These are phyloP conservation scores for Paramecium tetraurelia DNA, from an alignment of 73 alveolate genomes.

Conservation along the genomic window DNA sequence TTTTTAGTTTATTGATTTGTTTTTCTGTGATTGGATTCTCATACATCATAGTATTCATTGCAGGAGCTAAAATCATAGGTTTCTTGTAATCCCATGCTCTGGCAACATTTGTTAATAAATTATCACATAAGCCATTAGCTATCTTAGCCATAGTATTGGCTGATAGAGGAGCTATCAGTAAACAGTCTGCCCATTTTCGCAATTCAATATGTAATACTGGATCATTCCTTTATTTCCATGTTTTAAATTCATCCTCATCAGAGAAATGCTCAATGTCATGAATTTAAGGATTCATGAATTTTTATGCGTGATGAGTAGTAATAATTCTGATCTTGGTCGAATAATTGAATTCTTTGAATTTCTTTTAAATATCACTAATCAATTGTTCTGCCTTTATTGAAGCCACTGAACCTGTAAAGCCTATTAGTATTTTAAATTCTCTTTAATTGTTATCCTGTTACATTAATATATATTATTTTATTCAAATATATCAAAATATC, in stretches of 20 bases:
- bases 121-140: constrained; percentile 84
- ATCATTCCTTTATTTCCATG: constrained; percentile 79
- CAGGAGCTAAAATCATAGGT: constrained; percentile 82
- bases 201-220: constrained; percentile 86
- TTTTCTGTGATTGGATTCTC: constrained; percentile 68
- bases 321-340: neutral
- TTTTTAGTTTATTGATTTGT: constrained; percentile 49
- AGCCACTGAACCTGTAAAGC: constrained; percentile 68
- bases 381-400: constrained; percentile 67
- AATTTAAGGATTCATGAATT: neutral
- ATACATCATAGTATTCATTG: constrained; percentile 91
- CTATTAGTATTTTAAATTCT: constrained; percentile 12
- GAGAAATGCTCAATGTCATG: neutral
- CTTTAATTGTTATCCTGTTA: neutral
- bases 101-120: constrained; percentile 76
- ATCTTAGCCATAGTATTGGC: constrained; percentile 90
- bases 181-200: constrained; percentile 69
- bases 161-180: constrained; percentile 83
- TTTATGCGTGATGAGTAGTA: neutral
- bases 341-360: neutral
- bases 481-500: constrained; percentile 7
- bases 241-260: constrained; percentile 76
- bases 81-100: constrained; percentile 50
- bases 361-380: neutral
- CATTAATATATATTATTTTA: neutral